Percentiles rank a stretch among this genome's conserved stretches.
phyloP scores from a whole-genome alignment of 768 basidiomycete species.

The Suillus occidentalis region DNA sequence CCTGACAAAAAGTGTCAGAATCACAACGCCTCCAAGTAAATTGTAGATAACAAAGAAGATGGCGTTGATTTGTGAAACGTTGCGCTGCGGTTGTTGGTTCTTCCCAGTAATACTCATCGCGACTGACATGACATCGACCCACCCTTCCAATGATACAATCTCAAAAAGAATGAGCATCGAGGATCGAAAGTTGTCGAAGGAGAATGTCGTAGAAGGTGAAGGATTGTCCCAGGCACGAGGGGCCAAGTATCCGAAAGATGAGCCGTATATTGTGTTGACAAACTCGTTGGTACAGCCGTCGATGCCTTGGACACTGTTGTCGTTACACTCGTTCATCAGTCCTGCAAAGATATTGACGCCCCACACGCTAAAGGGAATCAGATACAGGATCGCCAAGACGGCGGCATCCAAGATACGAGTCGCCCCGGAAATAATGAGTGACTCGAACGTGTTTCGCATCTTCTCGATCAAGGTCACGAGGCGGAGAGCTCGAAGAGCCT shows the following conservation, averaged over 20 bases:
- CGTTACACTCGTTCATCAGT: conserved; percentile 83
- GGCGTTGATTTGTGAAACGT: conserved; percentile 78
- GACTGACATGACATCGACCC: conserved; percentile 90
- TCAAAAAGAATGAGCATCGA: conserved; percentile 93
- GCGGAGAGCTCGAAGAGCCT: conserved; percentile 84
- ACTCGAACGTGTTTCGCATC: conserved; percentile 85
- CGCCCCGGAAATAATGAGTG: conserved; percentile 84
- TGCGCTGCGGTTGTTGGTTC: conserved; percentile 67
- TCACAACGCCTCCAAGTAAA: conserved; percentile 85
- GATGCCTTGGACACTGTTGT: conserved; percentile 50
- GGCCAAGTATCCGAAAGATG: conserved; percentile 65
- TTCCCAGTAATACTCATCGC: conserved; percentile 75
- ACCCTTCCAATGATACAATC: conserved; percentile 94
- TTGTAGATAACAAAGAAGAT: conserved; percentile 93
- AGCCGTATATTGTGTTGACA: conserved; percentile 57
- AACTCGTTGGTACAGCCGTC: conserved; percentile 76
- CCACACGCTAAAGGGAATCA: conserved; percentile 93
- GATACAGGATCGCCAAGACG: conserved; percentile 84
- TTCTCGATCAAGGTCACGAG: conserved; percentile 86
- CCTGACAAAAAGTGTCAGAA: conserved; percentile 90
- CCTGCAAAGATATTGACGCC: conserved; percentile 92
- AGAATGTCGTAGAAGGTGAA: conserved; percentile 77
- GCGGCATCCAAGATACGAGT: conserved; percentile 86
- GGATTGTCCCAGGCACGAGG: conserved; percentile 93
- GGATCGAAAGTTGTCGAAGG: conserved; percentile 83